Base-by-base conservation (phyloP, 2,329 filamentous ascomycete species). In the Sarocladiaceae sp. region DNA sequence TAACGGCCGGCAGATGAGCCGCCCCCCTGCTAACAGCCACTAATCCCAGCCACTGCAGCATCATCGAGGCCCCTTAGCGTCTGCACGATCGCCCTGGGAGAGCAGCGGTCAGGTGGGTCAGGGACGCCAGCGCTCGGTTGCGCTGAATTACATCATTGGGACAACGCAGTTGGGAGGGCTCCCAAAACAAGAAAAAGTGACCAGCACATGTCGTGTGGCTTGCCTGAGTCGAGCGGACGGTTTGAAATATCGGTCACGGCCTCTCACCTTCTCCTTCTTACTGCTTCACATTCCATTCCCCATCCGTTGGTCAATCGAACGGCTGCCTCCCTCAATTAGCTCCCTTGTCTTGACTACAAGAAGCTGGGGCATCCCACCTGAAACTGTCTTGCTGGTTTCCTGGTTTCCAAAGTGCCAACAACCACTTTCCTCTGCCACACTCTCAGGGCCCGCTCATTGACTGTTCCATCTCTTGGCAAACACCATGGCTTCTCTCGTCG, bases 401-500 rank as follows among this genome's bases (percentile, higher is more conserved):
- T n/a, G n/a, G n/a, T n/a, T 44, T 26, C 13, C 15, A 17, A 17
- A 12, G 18, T 17, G 6, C 40, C 23, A 44, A 10, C 40, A 26
- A 44, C 17, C 11, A 33, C 25, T 33, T 33, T 12, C 26, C 22
- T 17, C n/a, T 26, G 11, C 13, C 22, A 42, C 25, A 48, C 25
- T 17, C 28, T 3, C n/a, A 40, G 18, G 17, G 7, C 10, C 17
- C 40, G 13, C 40, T 11, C 17, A 5, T 26, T 12, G 4, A 7
- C 20, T 11, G 23, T 44, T 15, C 8, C 3, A 12, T 26, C 28
- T 15, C 44, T 33, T 22, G 18, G 47, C 29, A 23, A 25, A 20
- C 10, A 29, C 7, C 49, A 85, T 85, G 82, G 69, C 80, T 33
- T 70, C 71, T 28, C 61, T 77, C 28, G 62, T 81, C 25, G 72